Evolutionary conservation across 148 eudicot genomes (phyloP).

Genomic region (Fagopyrum homotropicum): DNA sequence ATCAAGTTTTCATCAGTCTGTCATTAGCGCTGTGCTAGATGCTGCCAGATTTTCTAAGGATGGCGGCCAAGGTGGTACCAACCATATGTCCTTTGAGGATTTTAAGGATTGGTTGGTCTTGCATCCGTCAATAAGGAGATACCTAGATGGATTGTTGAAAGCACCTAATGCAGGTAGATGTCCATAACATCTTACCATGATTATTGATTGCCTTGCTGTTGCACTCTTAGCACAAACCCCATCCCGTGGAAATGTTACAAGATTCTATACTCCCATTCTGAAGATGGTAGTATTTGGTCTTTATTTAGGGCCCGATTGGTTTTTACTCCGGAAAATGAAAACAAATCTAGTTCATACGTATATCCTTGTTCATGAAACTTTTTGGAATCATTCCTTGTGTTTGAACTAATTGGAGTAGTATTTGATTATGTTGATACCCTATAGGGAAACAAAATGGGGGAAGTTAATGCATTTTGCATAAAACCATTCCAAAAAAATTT

Average conservation of each 20-base stretch:
- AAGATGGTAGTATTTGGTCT: not conserved
- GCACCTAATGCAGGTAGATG: slow-evolving; percentile 60
- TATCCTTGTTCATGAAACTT: too few species aligned
- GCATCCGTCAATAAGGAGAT: slow-evolving; percentile 69
- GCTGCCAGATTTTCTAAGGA: slow-evolving; percentile 45
- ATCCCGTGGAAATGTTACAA: not conserved
- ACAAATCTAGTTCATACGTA: too few species aligned
- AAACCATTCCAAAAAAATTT: too few species aligned
- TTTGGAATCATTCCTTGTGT: too few species aligned
- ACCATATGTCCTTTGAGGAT: slow-evolving; percentile 63
- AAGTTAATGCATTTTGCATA: too few species aligned
- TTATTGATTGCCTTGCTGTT: not conserved
- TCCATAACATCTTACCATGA: not conserved
- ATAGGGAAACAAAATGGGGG: too few species aligned
- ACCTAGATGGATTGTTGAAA: slow-evolving; percentile 61
- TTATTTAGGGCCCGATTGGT: not conserved
- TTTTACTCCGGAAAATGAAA: too few species aligned
- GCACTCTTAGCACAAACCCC: not conserved
- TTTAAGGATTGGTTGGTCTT: slow-evolving; percentile 60
- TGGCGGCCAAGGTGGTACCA: slow-evolving; percentile 34
- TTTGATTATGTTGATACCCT: too few species aligned
- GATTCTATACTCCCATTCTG: not conserved
- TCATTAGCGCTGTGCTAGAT: slow-evolving; percentile 39
- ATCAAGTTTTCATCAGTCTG: slow-evolving; percentile 27
- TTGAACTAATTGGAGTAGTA: too few species aligned